Evolutionary conservation across 164 flowering plant genomes (phyloP), one percentile per base, ranked within the genome.

Genomic region (Houttuynia cordata): DNA sequence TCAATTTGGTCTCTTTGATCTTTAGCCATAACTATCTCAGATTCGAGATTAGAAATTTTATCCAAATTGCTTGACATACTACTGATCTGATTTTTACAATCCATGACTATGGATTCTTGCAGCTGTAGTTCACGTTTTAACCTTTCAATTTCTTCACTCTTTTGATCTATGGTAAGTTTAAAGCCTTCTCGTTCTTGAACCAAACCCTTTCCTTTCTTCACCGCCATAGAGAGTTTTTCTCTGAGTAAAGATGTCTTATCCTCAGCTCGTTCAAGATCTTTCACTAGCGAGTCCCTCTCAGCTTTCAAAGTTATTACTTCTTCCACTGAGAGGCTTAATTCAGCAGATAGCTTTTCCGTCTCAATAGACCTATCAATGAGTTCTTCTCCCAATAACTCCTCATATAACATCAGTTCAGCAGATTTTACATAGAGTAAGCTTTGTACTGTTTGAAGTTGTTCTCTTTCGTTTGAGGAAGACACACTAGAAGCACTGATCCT

Each of bases 121-220:
- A 76, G 77, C 76, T 82, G 75, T 59, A 86, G 65, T 54, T 87
- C 81, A 51, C 70, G 73, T 73, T 75, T 90, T 62, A 87, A 71
- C 57, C 74, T 84, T 66, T 84, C 91, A 68, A 90, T 86, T 72
- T 86, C 91, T 37, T 77, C 56, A 53, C 75, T 79, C 76, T 80
- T 93, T 66, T 81, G 92, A 49, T 81, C 84, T 52, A 90, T 64
- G 47, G 74, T 65, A 63, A 53, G 58, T 76, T 80, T 90, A 74
- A 90, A 63, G 58, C 79, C 81, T 64, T 90, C 96, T 53, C 92
- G 68, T 58, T 93, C 97, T 75, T 86, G 96, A 69, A 87, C 78
- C 65, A 93, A 71, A 18, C 97, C 99, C 83, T 93, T 93, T 50
- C 99, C 99, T 76, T 90, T 93, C 74, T 93, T 93, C 24, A 93